phyloP scores from a whole-genome alignment of 2,329 filamentous ascomycete species.

The Trichoderma sp. region DNA sequence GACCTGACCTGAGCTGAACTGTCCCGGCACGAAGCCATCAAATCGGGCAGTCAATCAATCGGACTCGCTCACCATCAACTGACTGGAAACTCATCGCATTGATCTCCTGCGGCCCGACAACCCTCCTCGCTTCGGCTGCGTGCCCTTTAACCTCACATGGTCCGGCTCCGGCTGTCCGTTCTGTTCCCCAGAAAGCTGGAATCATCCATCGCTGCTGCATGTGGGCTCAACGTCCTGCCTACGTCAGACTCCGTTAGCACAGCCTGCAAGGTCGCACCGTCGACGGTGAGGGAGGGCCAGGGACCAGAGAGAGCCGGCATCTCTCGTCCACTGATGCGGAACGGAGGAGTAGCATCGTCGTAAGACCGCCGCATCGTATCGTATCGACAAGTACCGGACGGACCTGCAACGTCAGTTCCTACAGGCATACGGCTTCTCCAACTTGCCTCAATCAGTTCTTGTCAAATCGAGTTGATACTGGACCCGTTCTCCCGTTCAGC shows the following conservation, averaged over 20 bases:
- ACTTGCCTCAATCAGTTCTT: not conserved
- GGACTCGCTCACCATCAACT: too few species aligned
- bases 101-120: not conserved
- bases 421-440: not conserved
- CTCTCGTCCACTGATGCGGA: too few species aligned
- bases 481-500: slow-evolving; percentile 17
- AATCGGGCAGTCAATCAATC: too few species aligned
- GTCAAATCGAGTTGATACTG: not conserved
- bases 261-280: slow-evolving; percentile 20
- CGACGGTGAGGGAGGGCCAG: slow-evolving; percentile 12
- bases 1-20: not conserved
- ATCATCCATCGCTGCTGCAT: not conserved
- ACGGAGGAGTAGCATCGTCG: too few species aligned
- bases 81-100: too few species aligned
- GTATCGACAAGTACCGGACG: too few species aligned
- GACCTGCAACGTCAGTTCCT: too few species aligned
- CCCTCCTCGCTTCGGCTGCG: not conserved
- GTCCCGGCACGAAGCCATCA: too few species aligned
- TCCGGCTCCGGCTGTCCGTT: too few species aligned
- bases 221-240: slow-evolving; percentile 1
- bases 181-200: not conserved
- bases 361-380: too few species aligned
- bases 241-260: slow-evolving; percentile 20
- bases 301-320: not conserved
- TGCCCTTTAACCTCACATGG: slow-evolving; percentile 2